Evolutionary conservation across 176 grass and related monocot genomes (phyloP).

Genomic region (Olyra latifolia): DNA sequence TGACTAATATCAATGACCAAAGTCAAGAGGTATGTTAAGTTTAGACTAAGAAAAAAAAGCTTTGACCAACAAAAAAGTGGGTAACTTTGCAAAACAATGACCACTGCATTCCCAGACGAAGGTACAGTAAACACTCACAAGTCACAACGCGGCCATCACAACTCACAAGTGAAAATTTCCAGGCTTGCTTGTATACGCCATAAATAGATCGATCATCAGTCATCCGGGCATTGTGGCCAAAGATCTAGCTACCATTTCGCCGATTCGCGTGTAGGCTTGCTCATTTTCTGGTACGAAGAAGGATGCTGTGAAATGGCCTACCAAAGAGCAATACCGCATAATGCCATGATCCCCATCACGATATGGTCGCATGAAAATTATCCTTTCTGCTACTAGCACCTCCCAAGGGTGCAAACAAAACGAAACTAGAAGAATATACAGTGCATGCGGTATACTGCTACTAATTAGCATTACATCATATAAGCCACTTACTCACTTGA

Average conservation of each 20-base stretch:
- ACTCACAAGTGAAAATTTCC: not conserved
- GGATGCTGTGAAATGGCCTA: slow-evolving; percentile 2
- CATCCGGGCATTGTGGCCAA: not conserved
- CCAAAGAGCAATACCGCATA: not conserved
- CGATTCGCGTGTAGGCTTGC: not conserved
- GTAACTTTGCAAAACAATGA: not conserved
- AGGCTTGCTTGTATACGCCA: not conserved
- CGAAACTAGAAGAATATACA: slow-evolving; percentile 46
- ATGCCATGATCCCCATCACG: not conserved
- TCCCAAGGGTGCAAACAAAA: slow-evolving; percentile 26
- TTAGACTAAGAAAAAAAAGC: not conserved
- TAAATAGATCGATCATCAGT: not conserved
- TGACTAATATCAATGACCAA: not conserved
- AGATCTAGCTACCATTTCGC: not conserved
- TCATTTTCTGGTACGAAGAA: not conserved
- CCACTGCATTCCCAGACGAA: not conserved
- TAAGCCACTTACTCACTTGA: slow-evolving; percentile 25
- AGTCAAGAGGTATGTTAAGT: not conserved
- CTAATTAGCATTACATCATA: slow-evolving; percentile 16
- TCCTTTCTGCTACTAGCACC: slow-evolving; percentile 33
- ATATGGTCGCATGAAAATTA: slow-evolving; percentile 21
- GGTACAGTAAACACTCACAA: not conserved
- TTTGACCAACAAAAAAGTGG: not conserved
- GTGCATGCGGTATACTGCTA: slow-evolving; percentile 12
- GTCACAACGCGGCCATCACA: not conserved